Evolutionary conservation across 1,284 basidiomycete genomes (phyloP), one percentile per base, ranked within the genome.

Genomic region (Uromyces viciae-fabae): DNA sequence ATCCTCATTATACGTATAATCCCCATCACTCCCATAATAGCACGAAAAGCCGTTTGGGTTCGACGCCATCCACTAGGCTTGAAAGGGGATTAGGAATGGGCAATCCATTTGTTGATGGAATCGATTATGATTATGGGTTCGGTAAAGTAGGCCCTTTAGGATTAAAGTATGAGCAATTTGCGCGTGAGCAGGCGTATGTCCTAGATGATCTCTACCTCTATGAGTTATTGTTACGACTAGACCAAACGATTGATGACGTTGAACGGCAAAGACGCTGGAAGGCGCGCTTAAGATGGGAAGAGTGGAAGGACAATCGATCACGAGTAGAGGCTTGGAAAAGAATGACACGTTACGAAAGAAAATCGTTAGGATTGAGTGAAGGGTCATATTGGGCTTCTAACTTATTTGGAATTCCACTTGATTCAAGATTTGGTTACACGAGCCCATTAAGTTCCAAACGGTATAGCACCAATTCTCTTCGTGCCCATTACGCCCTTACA

Each of bases 151-250:
- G 62, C 46, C 33, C 31, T 2, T 28, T 66, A 33, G 62, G 75
- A 5, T 22, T 77, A 43, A 33, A 40, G 19, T 49, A 5, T 0
- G 75, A 77, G 25, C 75, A 54, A 9, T 77, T 77, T 40, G 75
- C 42, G 42, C 62, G 49, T 11, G 43, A 71, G 22, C 31, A 71
- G 36, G 66, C 76, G 2, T 54, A 79, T 33, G 25, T 71, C 0
- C 56, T 79, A 1, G 76, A 79, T 36, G 66, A 79, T 42, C 66
- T 79, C 14, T 79, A 79, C 33, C 76, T 79, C 22, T 79, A 42
- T n/a, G 66, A 72, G 43, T 8, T 71, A 7, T 46, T 79, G 38
- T 22, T 79, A 19, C 33, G 76, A 42, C 25, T 58, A 38, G 76
- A 79, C 25, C 33, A 66, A 5, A 54, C 49, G 14, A 36, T 79